Evolutionary conservation across 352 stramenopile species (phyloP).

Genomic region (Thraustochytrium sp.): DNA sequence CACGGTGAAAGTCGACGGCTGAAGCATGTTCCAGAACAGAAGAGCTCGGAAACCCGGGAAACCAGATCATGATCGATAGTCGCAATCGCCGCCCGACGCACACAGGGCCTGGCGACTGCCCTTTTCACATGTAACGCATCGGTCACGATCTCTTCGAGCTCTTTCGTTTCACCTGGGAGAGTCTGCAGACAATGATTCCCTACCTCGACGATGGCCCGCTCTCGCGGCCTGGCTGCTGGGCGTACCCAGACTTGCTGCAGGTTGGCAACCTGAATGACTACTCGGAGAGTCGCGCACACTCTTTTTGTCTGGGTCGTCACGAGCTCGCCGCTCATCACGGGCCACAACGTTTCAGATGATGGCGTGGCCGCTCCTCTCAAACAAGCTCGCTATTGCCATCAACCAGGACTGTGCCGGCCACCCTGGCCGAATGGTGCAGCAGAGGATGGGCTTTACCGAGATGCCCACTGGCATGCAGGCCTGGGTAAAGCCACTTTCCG

Average conservation of each 20-base stretch:
- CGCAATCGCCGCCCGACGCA: constrained; percentile 44
- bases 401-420: constrained; percentile 49
- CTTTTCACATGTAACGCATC: constrained; percentile 29
- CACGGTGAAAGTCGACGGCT: constrained; percentile 51
- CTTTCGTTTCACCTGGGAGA: background rate
- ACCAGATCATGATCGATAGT: constrained; percentile 51
- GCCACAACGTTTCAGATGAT: constrained; percentile 30
- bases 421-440: background rate
- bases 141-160: background rate
- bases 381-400: constrained; percentile 40
- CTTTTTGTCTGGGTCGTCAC: constrained; percentile 48
- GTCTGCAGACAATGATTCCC: background rate
- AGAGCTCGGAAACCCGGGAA: constrained; percentile 43
- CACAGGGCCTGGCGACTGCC: background rate
- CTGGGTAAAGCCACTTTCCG: constrained; percentile 4
- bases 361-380: constrained; percentile 43
- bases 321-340: constrained; percentile 47
- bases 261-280: constrained; percentile 23
- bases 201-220: constrained; percentile 8
- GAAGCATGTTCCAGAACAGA: constrained; percentile 45
- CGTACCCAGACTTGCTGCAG: constrained; percentile 53
- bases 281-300: constrained; percentile 47
- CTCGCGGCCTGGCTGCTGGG: constrained; percentile 53
- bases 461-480: background rate
- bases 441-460: background rate